Evolutionary conservation across 2,329 filamentous ascomycete species (phyloP), one percentile per base, ranked within the genome.

Genomic region (Nemania sp.): DNA sequence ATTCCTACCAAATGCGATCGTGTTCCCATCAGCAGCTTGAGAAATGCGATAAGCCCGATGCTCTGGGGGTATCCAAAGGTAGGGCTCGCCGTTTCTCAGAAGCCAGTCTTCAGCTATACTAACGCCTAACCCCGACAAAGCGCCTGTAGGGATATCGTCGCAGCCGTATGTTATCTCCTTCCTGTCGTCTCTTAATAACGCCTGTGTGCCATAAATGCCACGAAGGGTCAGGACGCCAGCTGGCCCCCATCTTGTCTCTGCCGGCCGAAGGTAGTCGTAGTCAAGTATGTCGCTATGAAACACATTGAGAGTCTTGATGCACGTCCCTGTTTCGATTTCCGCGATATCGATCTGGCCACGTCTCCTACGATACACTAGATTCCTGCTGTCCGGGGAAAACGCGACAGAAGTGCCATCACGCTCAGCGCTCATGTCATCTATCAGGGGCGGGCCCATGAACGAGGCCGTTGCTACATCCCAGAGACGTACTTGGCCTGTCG

Each of bases 61-160:
- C 15, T 34, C 21, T 13, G 32, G 42, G 18, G 53, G 53, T 40
- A 55, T 10, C 43, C 53, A 55, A 48, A 55, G 6, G 12, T 55
- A 34, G 34, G 1, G 7, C 34, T 48, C 34, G 43, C 21, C 21
- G n/a, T 55, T 42, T n/a, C n/a, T 32, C 43, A 55, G 15, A 48
- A 55, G 32, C 53, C 53, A 55, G 43, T 55, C 34, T 42, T 13
- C 13, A 10, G 2, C 11, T 10, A 2, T 1, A 20, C 13, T 45
- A 46, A 51, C 29, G 7, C 54, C 54, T 51, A 57, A 17, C 20
- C 53, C 53, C 2, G 34, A 48, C 29, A 51, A 46, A 1, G 37
- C 39, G 12, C 37, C 54, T 3, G 3, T 1, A 9, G 39, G 39
- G n/a, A 39, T 20, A 20, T 18, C 11, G 11, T 46, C 39, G 47